A percentile compares a stretch with the other conserved stretches of the same genome.
Conservation (phyloP, 352 stramenopile species). For the Pythium aphanidermatum region DNA sequence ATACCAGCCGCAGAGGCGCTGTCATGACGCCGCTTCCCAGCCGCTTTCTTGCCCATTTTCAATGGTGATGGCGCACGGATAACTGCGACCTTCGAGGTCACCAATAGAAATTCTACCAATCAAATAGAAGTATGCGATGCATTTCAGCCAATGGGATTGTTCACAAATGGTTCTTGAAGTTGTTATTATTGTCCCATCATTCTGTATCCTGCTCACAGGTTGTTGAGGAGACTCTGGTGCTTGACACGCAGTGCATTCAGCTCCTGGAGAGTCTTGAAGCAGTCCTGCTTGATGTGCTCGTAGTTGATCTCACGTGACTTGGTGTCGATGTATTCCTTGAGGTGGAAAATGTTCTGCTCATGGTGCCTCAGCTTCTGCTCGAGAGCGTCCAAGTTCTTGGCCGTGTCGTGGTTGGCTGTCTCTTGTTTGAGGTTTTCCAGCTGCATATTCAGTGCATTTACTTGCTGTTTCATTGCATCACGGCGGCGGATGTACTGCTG, state of each 20-base stretch:
- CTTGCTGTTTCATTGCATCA: slow-evolving; percentile 84
- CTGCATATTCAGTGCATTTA: slow-evolving; percentile 47
- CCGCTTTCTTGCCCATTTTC: too few relatives aligned
- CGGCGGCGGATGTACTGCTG: slow-evolving; percentile 82
- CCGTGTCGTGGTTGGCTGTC: slow-evolving; percentile 65
- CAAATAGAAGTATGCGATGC: too few relatives aligned
- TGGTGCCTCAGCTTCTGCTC: slow-evolving; percentile 89
- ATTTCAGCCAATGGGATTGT: too few relatives aligned
- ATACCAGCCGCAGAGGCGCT: too few relatives aligned
- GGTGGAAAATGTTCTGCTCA: slow-evolving; percentile 90
- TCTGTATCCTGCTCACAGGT: slow-evolving; percentile 14
- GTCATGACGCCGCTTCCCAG: too few relatives aligned
- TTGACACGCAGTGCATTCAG: slow-evolving; percentile 71
- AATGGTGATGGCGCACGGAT: too few relatives aligned
- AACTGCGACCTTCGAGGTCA: too few relatives aligned
- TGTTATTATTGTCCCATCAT: too few relatives aligned
- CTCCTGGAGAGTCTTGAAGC: slow-evolving; percentile 61
- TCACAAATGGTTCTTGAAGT: too few relatives aligned
- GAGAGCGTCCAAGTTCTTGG: slow-evolving; percentile 73
- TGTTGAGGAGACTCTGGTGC: slow-evolving; percentile 31
- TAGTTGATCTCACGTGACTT: slow-evolving; percentile 89
- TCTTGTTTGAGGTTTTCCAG: slow-evolving; percentile 78
- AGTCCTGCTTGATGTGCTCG: slow-evolving; percentile 80
- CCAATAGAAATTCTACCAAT: too few relatives aligned
- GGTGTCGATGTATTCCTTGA: slow-evolving; percentile 85